A percentile compares a stretch with the other conserved stretches of the same genome.
Conservation (phyloP, 1,284 basidiomycete species). For the Heliocybe sulcata region DNA sequence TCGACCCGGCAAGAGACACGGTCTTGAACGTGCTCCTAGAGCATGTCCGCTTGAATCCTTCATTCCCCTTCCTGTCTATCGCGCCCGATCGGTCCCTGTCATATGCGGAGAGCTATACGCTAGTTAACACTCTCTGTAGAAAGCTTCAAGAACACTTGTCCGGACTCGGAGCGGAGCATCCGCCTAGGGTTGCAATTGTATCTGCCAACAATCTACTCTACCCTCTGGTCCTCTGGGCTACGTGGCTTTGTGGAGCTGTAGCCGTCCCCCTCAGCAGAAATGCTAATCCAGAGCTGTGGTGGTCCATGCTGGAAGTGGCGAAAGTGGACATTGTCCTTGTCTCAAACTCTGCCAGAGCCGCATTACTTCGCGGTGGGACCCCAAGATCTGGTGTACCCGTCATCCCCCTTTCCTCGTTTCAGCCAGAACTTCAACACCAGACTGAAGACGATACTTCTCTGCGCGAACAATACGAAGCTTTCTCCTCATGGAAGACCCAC, state of each 20-base stretch:
- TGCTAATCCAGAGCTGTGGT: not conserved
- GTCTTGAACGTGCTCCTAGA: no score
- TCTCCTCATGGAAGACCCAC: not conserved
- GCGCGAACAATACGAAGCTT: not conserved
- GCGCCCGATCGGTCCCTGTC: no score
- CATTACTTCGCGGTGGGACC: not conserved
- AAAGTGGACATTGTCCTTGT: not conserved
- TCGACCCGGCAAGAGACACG: no score
- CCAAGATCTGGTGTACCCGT: not conserved
- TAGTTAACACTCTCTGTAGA: no score
- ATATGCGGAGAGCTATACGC: no score
- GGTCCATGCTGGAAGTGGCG: not conserved
- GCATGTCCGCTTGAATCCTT: no score
- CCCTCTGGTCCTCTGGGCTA: not conserved
- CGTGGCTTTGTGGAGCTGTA: not conserved
- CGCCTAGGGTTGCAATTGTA: not conserved
- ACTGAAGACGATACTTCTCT: not conserved
- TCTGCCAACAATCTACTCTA: not conserved
- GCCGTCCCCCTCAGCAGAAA: not conserved
- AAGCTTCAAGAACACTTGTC: not conserved
- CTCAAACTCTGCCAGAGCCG: not conserved
- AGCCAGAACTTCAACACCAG: not conserved
- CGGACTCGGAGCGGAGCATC: not conserved
- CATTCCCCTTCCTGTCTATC: no score
- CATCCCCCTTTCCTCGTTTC: not conserved